Conservation (phyloP, 768 basidiomycete species). For the Pilatotrama ljubarskyi region DNA sequence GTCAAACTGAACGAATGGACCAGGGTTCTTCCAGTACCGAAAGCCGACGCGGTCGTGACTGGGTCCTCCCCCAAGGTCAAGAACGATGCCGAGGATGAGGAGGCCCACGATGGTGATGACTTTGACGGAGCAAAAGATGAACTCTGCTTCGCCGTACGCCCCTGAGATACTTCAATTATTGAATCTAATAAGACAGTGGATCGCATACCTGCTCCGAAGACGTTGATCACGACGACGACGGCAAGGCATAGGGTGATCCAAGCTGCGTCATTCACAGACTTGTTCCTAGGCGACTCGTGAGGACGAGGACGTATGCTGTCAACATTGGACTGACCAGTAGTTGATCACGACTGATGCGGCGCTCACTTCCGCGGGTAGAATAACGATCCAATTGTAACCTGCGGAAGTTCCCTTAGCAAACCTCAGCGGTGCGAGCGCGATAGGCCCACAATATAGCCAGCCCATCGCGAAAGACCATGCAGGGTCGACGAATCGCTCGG, state of each 20-base stretch:
- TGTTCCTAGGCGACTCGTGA: slow-evolving; percentile 12
- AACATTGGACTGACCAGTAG: slow-evolving; percentile 39
- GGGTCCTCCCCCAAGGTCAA: slow-evolving; percentile 60
- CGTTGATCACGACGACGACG: slow-evolving; percentile 50
- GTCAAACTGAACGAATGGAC: slow-evolving; percentile 51
- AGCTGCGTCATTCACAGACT: slow-evolving; percentile 40
- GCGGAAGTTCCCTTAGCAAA: too few species aligned
- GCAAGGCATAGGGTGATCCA: slow-evolving; percentile 56
- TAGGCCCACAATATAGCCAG: slow-evolving; percentile 38
- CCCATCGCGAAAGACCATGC: slow-evolving; percentile 46
- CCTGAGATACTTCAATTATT: slow-evolving; percentile 25
- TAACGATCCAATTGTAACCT: slow-evolving; percentile 39
- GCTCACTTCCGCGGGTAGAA: slow-evolving; percentile 46
- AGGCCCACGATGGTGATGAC: slow-evolving; percentile 48
- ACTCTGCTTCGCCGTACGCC: slow-evolving; percentile 49
- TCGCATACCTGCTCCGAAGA: slow-evolving; percentile 38
- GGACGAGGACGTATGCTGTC: background rate
- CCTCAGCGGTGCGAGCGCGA: too few species aligned
- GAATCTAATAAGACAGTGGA: background rate
- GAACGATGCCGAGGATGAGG: slow-evolving; percentile 50
- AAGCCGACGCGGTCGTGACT: slow-evolving; percentile 53
- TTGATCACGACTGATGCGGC: slow-evolving; percentile 53
- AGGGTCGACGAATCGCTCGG: slow-evolving; percentile 49
- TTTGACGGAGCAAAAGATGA: slow-evolving; percentile 56
- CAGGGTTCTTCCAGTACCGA: slow-evolving; percentile 53